Evolutionary conservation across 164 flowering plant species (phyloP), one percentile per base, ranked within the genome.

Genomic region (Amborella trichopoda): DNA sequence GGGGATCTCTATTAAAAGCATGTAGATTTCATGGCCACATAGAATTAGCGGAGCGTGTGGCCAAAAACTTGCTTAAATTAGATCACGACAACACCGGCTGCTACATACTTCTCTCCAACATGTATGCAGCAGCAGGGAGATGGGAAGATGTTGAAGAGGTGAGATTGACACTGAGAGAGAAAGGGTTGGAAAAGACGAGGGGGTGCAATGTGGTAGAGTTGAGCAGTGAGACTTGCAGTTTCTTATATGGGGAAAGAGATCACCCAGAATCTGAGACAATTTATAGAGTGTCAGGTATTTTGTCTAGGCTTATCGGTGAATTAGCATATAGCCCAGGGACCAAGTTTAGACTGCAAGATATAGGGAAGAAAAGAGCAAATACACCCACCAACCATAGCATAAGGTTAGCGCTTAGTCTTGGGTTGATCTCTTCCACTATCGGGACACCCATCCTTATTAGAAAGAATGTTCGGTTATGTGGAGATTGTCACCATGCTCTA

Each of bases 1-100:
- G 87, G 87, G 82, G 87, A 44, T 72, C 93, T 28, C 57, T 83
- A 23, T 55, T 83, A 40, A 28, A 60, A 44, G 84, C 93, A 19
- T 56, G 80, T 60, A 67, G 77, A 63, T 64, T 66, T 42, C 60
- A 67, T 14, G 44, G 53, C 47, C 57, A 73, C 58, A 63, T 77
- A 22, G 67, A 59, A 40, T 30, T 70, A 17, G 84, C 87, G 48
- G 84, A 82, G 55, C 18, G 59, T 40, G 75, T 77, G 12, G 75
- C 75, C 8, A 44, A 68, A 39, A 49, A 63, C 1, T 58, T 76
- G 36, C 48, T 74, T 14, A 50, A 73, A 10, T 40, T 78, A 33
- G 71, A 62, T n/a, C 77, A 71, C 50, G 67, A 76, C 49, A 74
- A 76, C 34, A 73, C 81, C 1, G 94, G 94, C 4, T 74, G 78